A percentile compares a stretch with the other conserved stretches of the same genome.
Conservation (phyloP, 2,329 filamentous ascomycete species). For the Pestalotiopsis sp. region DNA sequence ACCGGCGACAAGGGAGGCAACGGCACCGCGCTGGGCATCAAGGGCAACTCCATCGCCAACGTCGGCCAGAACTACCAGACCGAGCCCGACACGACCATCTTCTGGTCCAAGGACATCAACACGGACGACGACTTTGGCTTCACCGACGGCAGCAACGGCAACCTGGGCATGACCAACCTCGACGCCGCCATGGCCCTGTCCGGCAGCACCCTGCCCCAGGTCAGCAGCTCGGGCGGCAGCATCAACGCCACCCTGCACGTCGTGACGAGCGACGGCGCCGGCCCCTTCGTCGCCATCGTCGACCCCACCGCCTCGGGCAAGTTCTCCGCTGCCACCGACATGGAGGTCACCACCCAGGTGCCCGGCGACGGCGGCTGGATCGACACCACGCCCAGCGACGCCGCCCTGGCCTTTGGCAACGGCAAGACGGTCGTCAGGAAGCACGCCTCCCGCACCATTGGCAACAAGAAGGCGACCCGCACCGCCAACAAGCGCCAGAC, state of each 20-base stretch:
- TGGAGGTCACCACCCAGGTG: slow-evolving; percentile 35
- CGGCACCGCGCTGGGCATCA: slow-evolving; percentile 43
- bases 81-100: slow-evolving; percentile 14
- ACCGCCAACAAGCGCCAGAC: slow-evolving; percentile 24
- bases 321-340: slow-evolving; percentile 31
- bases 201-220: slow-evolving; percentile 41
- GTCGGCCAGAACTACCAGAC: slow-evolving; percentile 29
- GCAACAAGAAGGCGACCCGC: background rate
- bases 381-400: slow-evolving; percentile 22
- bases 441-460: background rate
- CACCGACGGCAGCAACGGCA: slow-evolving; percentile 34
- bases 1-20: slow-evolving; percentile 42
- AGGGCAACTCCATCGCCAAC: slow-evolving; percentile 9
- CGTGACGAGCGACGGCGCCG: slow-evolving; percentile 44
- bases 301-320: slow-evolving; percentile 38
- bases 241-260: slow-evolving; percentile 40
- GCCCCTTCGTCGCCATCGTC: slow-evolving; percentile 39
- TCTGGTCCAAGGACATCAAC: slow-evolving; percentile 31
- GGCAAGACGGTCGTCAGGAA: background rate
- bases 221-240: slow-evolving; percentile 34
- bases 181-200: slow-evolving; percentile 36
- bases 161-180: slow-evolving; percentile 40
- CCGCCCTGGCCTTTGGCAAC: slow-evolving; percentile 19
- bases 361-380: slow-evolving; percentile 39
- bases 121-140: slow-evolving; percentile 29